Conservation (phyloP, 345 rosid genomes). For the Populus simonii region DNA sequence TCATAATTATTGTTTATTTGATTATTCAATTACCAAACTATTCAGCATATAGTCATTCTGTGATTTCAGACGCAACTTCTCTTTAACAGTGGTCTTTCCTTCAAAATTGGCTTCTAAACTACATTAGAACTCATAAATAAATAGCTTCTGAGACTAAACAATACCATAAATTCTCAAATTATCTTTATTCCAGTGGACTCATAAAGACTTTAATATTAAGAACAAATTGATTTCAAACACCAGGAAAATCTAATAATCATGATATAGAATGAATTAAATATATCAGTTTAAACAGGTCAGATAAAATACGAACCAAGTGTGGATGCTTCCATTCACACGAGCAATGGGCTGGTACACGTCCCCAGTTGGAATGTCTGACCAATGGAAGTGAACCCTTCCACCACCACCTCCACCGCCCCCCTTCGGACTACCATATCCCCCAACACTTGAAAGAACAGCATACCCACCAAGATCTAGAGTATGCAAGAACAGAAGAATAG, state of each 20-base stretch:
- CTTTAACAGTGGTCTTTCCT: neutral
- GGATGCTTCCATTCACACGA: constrained; percentile 66
- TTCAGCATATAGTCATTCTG: neutral
- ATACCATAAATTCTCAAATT: neutral
- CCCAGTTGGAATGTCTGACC: constrained; percentile 96
- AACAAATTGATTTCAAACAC: neutral
- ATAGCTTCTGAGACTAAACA: neutral
- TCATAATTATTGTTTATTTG: neutral
- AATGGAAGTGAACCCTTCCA: constrained; percentile 98
- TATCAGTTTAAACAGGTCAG: neutral
- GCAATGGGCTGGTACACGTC: constrained; percentile 99
- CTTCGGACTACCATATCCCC: constrained; percentile 77
- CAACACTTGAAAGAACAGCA: constrained; percentile 80
- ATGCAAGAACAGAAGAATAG: constrained; percentile 71
- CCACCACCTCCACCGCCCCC: constrained; percentile 98
- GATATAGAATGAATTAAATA: neutral
- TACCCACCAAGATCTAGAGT: constrained; percentile 53
- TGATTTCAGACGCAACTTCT: neutral
- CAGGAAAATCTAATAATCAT: neutral
- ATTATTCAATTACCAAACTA: neutral
- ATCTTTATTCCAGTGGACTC: neutral
- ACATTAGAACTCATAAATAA: neutral
- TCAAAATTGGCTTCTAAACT: neutral
- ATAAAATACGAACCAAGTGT: constrained; percentile 52
- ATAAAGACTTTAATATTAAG: neutral